phyloP scores from a whole-genome alignment of 2,329 filamentous ascomycete genomes.

The Paracorniculantispora psalliotae region DNA sequence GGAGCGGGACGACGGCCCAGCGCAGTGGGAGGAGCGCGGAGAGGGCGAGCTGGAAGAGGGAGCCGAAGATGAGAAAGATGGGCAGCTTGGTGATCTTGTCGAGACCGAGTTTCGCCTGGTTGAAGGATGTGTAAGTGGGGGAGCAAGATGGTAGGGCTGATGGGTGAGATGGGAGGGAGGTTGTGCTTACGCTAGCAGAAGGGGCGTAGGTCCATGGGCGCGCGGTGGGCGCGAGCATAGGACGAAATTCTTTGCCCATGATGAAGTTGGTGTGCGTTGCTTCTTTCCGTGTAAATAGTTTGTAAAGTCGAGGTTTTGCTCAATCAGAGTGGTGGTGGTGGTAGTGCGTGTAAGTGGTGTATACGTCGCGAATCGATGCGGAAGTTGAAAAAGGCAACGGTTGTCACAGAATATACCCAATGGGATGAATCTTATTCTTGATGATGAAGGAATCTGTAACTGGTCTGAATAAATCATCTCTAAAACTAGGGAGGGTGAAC shows the following conservation, averaged over 20 bases:
- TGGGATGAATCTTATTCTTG: no score
- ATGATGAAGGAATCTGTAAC: no score
- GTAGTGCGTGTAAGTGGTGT: no score
- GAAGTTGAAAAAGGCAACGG: no score
- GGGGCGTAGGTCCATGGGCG: conserved; percentile 18
- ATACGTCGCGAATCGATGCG: no score
- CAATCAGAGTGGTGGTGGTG: no score
- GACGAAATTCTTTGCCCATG: conserved; percentile 19
- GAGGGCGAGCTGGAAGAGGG: conserved; percentile 29
- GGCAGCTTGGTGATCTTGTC: conserved; percentile 31
- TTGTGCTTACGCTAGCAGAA: conserved; percentile 8
- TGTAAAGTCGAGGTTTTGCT: no score
- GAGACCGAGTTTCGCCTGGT: conserved; percentile 21
- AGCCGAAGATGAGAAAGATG: conserved; percentile 30
- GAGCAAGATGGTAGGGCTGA: neutral
- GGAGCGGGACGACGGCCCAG: conserved; percentile 29
- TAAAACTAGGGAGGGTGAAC: no score
- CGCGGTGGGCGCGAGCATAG: conserved; percentile 21
- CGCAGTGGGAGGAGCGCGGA: conserved; percentile 28
- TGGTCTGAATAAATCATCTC: no score
- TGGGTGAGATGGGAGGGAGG: neutral
- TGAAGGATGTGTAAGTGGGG: neutral
- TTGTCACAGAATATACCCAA: no score
- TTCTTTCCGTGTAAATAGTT: neutral
- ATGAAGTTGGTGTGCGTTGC: neutral